Percentiles rank a stretch among this genome's conserved stretches.
These are phyloP conservation scores for Chaetomiaceae sp. DNA, from an alignment of 2,329 filamentous ascomycete genomes.

Conservation along the genomic window DNA sequence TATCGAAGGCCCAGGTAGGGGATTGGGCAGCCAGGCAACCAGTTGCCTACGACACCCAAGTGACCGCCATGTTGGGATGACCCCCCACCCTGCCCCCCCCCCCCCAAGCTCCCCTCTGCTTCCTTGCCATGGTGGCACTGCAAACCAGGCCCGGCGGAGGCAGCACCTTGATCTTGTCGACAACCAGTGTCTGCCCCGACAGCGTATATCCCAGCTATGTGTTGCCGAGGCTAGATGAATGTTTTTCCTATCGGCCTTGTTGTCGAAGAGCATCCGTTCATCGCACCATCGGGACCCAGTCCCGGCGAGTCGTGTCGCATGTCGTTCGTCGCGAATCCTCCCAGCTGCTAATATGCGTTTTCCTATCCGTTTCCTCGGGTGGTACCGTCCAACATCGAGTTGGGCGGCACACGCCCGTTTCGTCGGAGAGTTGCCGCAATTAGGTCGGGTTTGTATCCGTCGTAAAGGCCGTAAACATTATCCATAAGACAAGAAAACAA, in stretches of 20 bases:
- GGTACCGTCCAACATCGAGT: conserved; percentile 26
- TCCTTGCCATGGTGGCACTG: not conserved
- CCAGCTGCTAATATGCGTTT: conserved; percentile 10
- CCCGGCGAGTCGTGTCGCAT: conserved; percentile 13
- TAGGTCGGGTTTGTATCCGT: conserved; percentile 31
- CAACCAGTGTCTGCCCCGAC: conserved; percentile 42
- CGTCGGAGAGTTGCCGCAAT: conserved; percentile 34
- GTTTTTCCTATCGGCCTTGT: conserved; percentile 32
- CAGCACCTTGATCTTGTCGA: conserved; percentile 36
- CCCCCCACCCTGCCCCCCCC: not conserved
- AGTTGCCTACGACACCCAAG: conserved; percentile 16
- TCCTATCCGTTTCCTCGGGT: conserved; percentile 12
- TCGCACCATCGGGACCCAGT: conserved; percentile 14
- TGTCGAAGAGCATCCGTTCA: conserved; percentile 11
- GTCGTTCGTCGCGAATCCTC: conserved; percentile 12
- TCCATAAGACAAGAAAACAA: conserved; percentile 43
- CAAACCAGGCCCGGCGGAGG: conserved; percentile 11
- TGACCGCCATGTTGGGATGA: not conserved
- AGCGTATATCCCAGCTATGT: conserved; percentile 40
- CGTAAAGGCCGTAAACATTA: conserved; percentile 43
- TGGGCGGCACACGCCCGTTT: conserved; percentile 13
- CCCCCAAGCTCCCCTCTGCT: not conserved
- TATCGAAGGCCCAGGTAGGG: not conserved
- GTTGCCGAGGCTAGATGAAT: conserved; percentile 36
- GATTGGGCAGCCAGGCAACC: conserved; percentile 20